Evolutionary conservation across 352 stramenopile species (phyloP).

Genomic region (Phytopythium litorale): DNA sequence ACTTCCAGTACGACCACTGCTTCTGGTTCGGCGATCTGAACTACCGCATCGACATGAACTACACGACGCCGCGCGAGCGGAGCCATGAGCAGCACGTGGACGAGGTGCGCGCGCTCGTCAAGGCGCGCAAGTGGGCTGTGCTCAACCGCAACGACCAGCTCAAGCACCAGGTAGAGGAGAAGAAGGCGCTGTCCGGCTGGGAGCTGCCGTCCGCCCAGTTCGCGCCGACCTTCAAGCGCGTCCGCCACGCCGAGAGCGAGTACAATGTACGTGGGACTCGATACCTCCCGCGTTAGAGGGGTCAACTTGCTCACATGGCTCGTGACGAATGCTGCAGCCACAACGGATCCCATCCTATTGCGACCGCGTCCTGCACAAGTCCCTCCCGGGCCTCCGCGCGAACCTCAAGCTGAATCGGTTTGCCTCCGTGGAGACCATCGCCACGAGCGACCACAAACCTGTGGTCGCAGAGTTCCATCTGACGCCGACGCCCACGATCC

Average conservation of each 20-base stretch:
- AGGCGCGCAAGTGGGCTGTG: constrained; percentile 52
- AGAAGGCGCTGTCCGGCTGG: constrained; percentile 62
- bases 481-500: constrained; percentile 21
- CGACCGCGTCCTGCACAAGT: constrained; percentile 82
- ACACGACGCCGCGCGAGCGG: constrained; percentile 35
- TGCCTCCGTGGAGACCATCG: constrained; percentile 53
- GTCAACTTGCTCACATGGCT: neutral
- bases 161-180: constrained; percentile 46
- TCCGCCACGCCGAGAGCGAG: constrained; percentile 37
- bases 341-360: constrained; percentile 83
- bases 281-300: neutral
- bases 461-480: constrained; percentile 61
- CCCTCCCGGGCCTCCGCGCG: constrained; percentile 43
- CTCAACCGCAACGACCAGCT: constrained; percentile 83
- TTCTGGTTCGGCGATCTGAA: constrained; percentile 89
- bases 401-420: constrained; percentile 63
- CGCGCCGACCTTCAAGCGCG: constrained; percentile 81
- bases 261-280: constrained; percentile 33
- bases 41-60: constrained; percentile 78
- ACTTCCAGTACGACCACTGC: constrained; percentile 83
- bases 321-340: constrained; percentile 18
- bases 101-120: constrained; percentile 55
- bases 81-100: constrained; percentile 65
- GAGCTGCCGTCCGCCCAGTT: constrained; percentile 60
- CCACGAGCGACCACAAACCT: constrained; percentile 85